These are phyloP conservation scores for Dictyostelium purpureum DNA, from an alignment of 78 protist species.

Conservation along the genomic window DNA sequence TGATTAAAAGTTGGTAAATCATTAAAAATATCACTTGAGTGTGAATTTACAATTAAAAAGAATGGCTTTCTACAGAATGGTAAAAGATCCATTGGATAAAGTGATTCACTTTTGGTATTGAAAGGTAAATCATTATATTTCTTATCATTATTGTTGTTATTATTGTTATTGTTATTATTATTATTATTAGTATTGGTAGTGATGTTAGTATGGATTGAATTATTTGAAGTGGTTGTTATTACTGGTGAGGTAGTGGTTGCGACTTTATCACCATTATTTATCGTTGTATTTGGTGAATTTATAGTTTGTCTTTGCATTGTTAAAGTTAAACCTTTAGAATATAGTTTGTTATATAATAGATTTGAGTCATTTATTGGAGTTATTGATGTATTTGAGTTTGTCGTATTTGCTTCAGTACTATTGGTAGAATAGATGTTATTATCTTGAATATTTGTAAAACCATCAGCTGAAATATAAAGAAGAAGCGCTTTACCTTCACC, in stretches of 20 bases:
- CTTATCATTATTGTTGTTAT: not conserved
- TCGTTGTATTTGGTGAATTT: not conserved
- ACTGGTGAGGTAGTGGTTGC: not conserved
- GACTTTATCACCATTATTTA: not conserved
- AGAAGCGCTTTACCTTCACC: conserved; percentile 49
- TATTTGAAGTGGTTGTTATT: not conserved
- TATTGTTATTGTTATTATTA: not conserved
- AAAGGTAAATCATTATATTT: conserved; percentile 12
- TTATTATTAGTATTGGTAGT: not conserved
- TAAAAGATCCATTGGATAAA: conserved; percentile 59
- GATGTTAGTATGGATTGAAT: not conserved
- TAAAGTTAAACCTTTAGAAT: conserved; percentile 32
- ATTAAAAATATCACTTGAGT: conserved; percentile 48
- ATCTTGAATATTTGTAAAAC: conserved; percentile 25
- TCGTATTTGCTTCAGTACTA: too few species aligned
- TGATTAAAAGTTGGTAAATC: conserved; percentile 62
- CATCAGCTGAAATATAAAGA: conserved; percentile 67
- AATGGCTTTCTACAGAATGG: conserved; percentile 75
- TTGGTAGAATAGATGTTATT: not conserved
- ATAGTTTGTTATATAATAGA: not conserved
- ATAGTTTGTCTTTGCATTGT: not conserved
- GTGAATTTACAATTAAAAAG: conserved; percentile 66
- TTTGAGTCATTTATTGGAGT: not conserved
- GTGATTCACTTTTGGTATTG: conserved; percentile 14
- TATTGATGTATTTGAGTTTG: not conserved